A percentile compares a stretch with the other conserved stretches of the same genome.
Conservation (phyloP, 768 basidiomycete genomes). For the Tylopilus rubrobrunneus region DNA sequence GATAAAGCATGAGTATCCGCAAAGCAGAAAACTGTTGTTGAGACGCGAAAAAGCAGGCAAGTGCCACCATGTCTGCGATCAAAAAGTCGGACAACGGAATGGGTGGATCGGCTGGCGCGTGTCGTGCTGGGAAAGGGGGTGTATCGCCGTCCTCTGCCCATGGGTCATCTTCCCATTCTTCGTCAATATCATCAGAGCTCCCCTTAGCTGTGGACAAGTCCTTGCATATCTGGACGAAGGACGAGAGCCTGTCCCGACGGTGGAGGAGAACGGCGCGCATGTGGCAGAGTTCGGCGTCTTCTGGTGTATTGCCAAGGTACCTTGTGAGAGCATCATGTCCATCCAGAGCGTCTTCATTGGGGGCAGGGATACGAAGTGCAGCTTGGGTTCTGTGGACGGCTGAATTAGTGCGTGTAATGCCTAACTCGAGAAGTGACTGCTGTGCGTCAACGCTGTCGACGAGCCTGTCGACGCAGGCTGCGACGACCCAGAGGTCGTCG, state of each 20-base stretch:
- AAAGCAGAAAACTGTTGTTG: conserved; percentile 56
- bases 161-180: conserved; percentile 54
- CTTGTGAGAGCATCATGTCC: conserved; percentile 32
- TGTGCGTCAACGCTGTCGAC: conserved; percentile 56
- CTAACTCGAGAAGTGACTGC: conserved; percentile 55
- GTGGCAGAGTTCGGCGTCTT: conserved; percentile 61
- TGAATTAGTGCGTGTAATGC: conserved; percentile 53
- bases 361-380: conserved; percentile 25
- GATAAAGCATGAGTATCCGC: conserved; percentile 52
- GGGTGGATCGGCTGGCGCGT: conserved; percentile 33
- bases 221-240: conserved; percentile 61
- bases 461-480: conserved; percentile 69
- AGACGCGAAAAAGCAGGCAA: conserved; percentile 66
- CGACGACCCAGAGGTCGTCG: conserved; percentile 74
- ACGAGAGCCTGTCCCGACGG: conserved; percentile 66
- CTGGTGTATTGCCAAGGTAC: conserved; percentile 54
- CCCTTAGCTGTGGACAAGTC: conserved; percentile 30
- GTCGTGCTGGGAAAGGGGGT: conserved; percentile 17
- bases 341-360: conserved; percentile 15
- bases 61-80: conserved; percentile 47
- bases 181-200: conserved; percentile 33
- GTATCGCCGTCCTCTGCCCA: conserved; percentile 55
- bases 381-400: conserved; percentile 48
- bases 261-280: conserved; percentile 67
- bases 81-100: conserved; percentile 67